Evolutionary conservation across 2,329 filamentous ascomycete genomes (phyloP).

Genomic region (Neurospora sp.): DNA sequence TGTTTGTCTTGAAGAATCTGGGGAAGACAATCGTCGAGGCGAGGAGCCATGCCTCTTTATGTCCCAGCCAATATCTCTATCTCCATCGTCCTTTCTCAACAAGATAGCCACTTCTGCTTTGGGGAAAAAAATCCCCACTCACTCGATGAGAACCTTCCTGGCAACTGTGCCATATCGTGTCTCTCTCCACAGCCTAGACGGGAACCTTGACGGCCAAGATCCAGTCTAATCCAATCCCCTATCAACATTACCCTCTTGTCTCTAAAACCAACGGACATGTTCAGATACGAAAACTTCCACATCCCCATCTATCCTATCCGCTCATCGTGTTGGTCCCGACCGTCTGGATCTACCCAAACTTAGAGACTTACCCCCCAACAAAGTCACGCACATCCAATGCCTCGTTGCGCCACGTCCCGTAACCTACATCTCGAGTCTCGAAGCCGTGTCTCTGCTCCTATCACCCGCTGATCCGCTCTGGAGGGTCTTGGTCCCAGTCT

Average conservation of each 20-base stretch:
- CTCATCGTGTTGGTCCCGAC: neutral
- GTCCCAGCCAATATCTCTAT: neutral
- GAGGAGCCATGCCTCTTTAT: neutral
- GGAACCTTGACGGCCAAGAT: neutral
- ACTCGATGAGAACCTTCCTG: neutral
- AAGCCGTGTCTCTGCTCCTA: neutral
- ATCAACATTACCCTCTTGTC: neutral
- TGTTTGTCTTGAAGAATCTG: neutral
- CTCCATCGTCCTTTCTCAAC: neutral
- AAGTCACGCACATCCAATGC: neutral
- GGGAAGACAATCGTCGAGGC: neutral
- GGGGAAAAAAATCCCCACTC: neutral
- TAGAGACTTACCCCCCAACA: neutral
- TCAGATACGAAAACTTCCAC: neutral
- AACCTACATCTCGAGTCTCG: neutral
- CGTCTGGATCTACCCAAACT: neutral
- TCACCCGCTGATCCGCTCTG: neutral
- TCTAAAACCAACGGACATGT: neutral
- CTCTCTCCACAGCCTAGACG: neutral
- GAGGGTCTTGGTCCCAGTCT: neutral
- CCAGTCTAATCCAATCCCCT: neutral
- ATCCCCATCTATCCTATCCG: neutral
- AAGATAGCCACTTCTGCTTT: neutral
- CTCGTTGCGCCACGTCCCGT: neutral
- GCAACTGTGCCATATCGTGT: neutral